Conservation (phyloP, 208 protist genomes). For the Leishmania guyanensis region DNA sequence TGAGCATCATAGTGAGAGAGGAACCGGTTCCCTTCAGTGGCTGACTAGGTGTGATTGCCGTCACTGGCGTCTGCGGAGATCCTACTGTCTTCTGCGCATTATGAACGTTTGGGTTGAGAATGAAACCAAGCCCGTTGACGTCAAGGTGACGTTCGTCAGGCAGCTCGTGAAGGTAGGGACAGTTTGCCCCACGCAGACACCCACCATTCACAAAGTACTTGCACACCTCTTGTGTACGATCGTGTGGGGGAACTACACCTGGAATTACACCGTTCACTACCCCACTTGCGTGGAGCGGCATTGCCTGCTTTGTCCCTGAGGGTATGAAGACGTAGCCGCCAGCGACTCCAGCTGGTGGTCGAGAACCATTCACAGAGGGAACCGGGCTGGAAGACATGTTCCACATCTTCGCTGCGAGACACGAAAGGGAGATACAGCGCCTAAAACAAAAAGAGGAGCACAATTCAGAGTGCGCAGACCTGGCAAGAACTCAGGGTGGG, state of each 20-base stretch:
- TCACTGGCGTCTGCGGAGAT: constrained; percentile 31
- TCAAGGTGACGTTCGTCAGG: constrained; percentile 90
- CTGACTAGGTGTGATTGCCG: constrained; percentile 19
- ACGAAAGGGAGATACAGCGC: background rate
- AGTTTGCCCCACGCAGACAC: constrained; percentile 75
- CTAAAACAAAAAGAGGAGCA: constrained; percentile 7
- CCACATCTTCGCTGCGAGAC: constrained; percentile 31
- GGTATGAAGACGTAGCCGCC: constrained; percentile 53
- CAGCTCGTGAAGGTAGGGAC: constrained; percentile 86
- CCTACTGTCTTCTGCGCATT: constrained; percentile 86
- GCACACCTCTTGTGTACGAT: constrained; percentile 84
- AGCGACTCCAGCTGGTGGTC: constrained; percentile 16
- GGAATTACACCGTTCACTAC: constrained; percentile 36
- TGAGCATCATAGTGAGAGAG: constrained; percentile 48
- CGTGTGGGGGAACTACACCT: constrained; percentile 43
- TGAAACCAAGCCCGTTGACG: constrained; percentile 85
- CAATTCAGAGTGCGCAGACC: background rate
- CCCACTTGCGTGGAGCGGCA: constrained; percentile 27
- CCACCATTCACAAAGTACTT: constrained; percentile 91
- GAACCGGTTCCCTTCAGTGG: constrained; percentile 30
- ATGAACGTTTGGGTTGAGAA: constrained; percentile 88
- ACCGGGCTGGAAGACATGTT: constrained; percentile 42
- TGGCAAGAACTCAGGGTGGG: background rate
- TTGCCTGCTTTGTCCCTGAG: constrained; percentile 25
- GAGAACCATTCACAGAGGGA: constrained; percentile 29